Evolutionary conservation across 2,329 filamentous ascomycete genomes (phyloP).

Genomic region (Nemania serpens): DNA sequence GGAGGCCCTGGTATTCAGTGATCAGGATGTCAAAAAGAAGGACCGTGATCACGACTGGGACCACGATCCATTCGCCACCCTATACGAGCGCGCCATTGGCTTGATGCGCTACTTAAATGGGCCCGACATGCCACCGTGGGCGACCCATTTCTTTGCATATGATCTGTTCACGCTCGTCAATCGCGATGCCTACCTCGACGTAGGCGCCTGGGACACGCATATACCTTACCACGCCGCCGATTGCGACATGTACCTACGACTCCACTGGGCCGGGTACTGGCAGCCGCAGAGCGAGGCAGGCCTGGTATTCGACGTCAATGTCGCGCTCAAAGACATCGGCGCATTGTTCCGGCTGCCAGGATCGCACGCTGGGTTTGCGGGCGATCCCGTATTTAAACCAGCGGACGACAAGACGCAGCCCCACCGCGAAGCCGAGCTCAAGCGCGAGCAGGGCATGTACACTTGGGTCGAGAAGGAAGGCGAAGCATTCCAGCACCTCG

Average conservation of each 20-base stretch:
- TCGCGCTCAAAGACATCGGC: slow-evolving; percentile 49
- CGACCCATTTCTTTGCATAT: slow-evolving; percentile 54
- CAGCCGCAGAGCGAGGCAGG: slow-evolving; percentile 46
- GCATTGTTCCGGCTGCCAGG: slow-evolving; percentile 49
- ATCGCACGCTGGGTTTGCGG: slow-evolving; percentile 40
- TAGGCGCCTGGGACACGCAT: slow-evolving; percentile 54
- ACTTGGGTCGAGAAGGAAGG: slow-evolving; percentile 42
- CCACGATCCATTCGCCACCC: slow-evolving; percentile 42
- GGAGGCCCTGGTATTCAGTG: slow-evolving; percentile 51
- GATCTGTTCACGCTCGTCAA: slow-evolving; percentile 57
- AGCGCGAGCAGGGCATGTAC: slow-evolving; percentile 38
- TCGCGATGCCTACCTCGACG: slow-evolving; percentile 47
- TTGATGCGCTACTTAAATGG: slow-evolving; percentile 41
- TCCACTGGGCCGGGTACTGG: slow-evolving; percentile 49
- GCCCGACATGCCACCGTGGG: slow-evolving; percentile 48
- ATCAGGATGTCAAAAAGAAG: slow-evolving; percentile 46
- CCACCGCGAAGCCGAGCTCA: slow-evolving; percentile 37
- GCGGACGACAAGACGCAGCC: slow-evolving; percentile 20
- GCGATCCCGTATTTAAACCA: slow-evolving; percentile 40
- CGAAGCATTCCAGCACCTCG: slow-evolving; percentile 44
- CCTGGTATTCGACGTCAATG: slow-evolving; percentile 49
- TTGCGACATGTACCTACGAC: slow-evolving; percentile 51
- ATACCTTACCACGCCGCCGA: slow-evolving; percentile 54
- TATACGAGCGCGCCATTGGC: slow-evolving; percentile 42
- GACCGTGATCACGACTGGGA: slow-evolving; percentile 44